Conservation (phyloP, 1,139 yeast genomes). For the Hansenula sp. region DNA sequence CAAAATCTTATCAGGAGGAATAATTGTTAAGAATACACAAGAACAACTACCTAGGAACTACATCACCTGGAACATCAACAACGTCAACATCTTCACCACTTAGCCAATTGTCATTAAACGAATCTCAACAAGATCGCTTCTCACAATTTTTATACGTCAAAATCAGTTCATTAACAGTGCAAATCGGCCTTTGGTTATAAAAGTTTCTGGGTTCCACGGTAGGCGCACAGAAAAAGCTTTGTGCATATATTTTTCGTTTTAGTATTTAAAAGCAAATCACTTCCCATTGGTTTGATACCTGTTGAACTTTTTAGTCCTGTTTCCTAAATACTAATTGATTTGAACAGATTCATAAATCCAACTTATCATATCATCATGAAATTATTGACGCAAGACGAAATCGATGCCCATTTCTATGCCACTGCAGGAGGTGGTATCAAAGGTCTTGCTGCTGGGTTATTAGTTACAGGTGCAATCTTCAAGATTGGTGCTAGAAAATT, state of each 20-base stretch:
- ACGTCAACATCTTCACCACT: too few relatives aligned
- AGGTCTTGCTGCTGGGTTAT: slow-evolving; percentile 57
- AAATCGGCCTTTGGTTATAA: background rate
- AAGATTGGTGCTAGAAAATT: slow-evolving; percentile 36
- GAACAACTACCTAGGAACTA: too few relatives aligned
- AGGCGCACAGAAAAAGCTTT: too few relatives aligned
- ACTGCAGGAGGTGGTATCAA: slow-evolving; percentile 57
- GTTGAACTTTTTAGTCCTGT: background rate
- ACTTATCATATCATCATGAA: slow-evolving; percentile 44
- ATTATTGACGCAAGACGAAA: slow-evolving; percentile 61
- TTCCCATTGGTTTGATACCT: background rate
- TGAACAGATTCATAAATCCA: background rate
- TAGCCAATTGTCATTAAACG: too few relatives aligned
- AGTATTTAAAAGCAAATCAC: background rate
- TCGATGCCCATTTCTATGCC: slow-evolving; percentile 55
- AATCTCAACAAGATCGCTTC: too few relatives aligned
- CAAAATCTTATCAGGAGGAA: too few relatives aligned
- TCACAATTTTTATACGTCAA: background rate
- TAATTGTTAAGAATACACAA: too few relatives aligned
- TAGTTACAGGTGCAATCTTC: slow-evolving; percentile 47
- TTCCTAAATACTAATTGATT: too few relatives aligned
- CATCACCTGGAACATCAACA: too few relatives aligned
- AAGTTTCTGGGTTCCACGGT: background rate
- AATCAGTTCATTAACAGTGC: background rate
- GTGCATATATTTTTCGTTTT: background rate